Evolutionary conservation across 441 rosid genomes (phyloP), one percentile per base, ranked within the genome.

Genomic region (Gossypium trilobum): DNA sequence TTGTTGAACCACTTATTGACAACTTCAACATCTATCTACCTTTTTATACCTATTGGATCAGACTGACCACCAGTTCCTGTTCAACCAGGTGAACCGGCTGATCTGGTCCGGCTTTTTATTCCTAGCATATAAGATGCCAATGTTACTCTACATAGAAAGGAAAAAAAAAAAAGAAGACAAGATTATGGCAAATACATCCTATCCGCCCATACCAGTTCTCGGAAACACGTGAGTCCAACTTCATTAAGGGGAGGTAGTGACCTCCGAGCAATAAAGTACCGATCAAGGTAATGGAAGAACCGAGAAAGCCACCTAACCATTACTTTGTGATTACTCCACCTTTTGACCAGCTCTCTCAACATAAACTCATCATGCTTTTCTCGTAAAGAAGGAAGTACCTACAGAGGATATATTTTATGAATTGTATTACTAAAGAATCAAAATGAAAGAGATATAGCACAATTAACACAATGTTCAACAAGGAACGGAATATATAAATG

Each of bases 231-330:
- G 11, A 85, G 78, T 25, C 85, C 88, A 74, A 82, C 86, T 78
- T 85, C 86, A 73, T 79, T 76, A 16, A 85, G 83, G 60, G 85
- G 63, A 59, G 88, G 83, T 36, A 82, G 60, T 31, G 74, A 77
- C 72, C 78, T 81, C 75, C 84, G 78, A 13, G 85, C 74, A 51
- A 82, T 81, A 63, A 79, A 85, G 76, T 82, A 81, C 2, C 86
- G 83, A 14, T 83, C 88, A 36, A 85, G 85, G 56, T 82, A 82
- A 73, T 76, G 68, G 73, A 85, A 85, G 81, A 81, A 81, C 23
- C 86, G 85, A 54, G 82, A 83, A 61, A 85, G 79, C 84, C 86
- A 85, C 80, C 83, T 79, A 73, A 82, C 84, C 85, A 81, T 82
- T 56, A 85, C 79, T 72, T 85, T 79, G 73, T 85, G 86, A 71